A percentile compares a stretch with the other conserved stretches of the same genome.
Conservation (phyloP, 164 flowering plant species). For the Protea cynaroides region DNA sequence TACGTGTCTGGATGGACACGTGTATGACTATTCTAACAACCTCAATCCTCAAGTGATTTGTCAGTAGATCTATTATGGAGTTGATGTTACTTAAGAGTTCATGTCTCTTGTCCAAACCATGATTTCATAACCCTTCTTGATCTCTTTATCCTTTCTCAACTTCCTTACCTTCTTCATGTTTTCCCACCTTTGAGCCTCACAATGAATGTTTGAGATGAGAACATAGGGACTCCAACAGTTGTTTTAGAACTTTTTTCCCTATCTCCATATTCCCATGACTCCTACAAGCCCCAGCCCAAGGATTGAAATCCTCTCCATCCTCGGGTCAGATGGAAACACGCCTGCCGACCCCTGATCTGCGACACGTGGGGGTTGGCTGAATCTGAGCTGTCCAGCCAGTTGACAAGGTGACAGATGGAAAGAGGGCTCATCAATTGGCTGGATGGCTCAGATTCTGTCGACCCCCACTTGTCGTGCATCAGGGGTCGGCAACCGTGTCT, state of each 20-base stretch:
- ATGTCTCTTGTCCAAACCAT: conserved; percentile 43
- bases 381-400: too few species aligned
- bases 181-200: conserved; percentile 45
- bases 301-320: too few species aligned
- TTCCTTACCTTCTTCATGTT: conserved; percentile 40
- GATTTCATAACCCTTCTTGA: conserved; percentile 30
- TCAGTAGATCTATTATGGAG: conserved; percentile 25
- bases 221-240: conserved; percentile 40
- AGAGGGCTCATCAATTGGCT: too few species aligned
- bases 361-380: too few species aligned
- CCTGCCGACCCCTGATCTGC: too few species aligned
- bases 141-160: conserved; percentile 35
- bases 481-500: too few species aligned
- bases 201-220: conserved; percentile 44
- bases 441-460: too few species aligned
- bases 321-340: too few species aligned
- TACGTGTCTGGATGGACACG: too few species aligned
- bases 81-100: conserved; percentile 23
- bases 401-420: too few species aligned
- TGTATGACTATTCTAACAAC: too few species aligned
- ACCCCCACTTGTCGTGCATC: too few species aligned
- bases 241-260: conserved; percentile 33
- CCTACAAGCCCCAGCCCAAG: conserved; percentile 54
- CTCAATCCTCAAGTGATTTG: conserved; percentile 15
- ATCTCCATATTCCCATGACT: conserved; percentile 32